Percentiles rank a stretch among this genome's conserved stretches.
Conservation (phyloP, 2,329 filamentous ascomycete species). For the Allantophomopsis lycopodina region DNA sequence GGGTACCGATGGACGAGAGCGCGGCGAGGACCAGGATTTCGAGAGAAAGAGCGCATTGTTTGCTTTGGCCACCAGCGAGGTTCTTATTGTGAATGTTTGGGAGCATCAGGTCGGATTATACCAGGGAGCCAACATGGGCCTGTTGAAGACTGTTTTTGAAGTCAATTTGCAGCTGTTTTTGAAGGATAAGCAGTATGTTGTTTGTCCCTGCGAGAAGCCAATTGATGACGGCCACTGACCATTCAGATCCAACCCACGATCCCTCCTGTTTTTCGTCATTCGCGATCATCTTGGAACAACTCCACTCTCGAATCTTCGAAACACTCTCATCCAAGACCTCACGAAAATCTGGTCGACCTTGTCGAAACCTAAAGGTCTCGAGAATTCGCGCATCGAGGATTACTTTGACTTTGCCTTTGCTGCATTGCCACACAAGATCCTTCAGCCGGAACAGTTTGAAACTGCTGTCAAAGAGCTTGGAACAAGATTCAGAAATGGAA, state of each 20-base stretch:
- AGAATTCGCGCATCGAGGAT: constrained; percentile 81
- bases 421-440: constrained; percentile 88
- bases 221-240: constrained; percentile 11
- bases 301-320: constrained; percentile 77
- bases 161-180: constrained; percentile 95
- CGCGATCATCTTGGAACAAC: constrained; percentile 92
- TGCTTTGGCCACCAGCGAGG: constrained; percentile 92
- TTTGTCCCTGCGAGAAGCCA: constrained; percentile 7
- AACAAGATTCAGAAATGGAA: constrained; percentile 69
- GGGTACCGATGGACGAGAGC: constrained; percentile 89
- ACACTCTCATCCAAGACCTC: constrained; percentile 81
- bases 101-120: constrained; percentile 97
- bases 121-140: constrained; percentile 96
- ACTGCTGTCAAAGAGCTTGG: constrained; percentile 69
- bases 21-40: constrained; percentile 97
- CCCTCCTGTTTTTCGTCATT: constrained; percentile 95
- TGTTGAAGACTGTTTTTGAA: constrained; percentile 97
- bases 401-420: constrained; percentile 99
- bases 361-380: constrained; percentile 79
- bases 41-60: constrained; percentile 97
- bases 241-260: constrained; percentile 66
- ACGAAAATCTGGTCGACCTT: constrained; percentile 86
- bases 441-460: constrained; percentile 85
- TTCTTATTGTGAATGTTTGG: constrained; percentile 98
- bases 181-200: constrained; percentile 75